Evolutionary conservation across 108 stramenopile species (phyloP).

Genomic region (Mediolabrus comicus): DNA sequence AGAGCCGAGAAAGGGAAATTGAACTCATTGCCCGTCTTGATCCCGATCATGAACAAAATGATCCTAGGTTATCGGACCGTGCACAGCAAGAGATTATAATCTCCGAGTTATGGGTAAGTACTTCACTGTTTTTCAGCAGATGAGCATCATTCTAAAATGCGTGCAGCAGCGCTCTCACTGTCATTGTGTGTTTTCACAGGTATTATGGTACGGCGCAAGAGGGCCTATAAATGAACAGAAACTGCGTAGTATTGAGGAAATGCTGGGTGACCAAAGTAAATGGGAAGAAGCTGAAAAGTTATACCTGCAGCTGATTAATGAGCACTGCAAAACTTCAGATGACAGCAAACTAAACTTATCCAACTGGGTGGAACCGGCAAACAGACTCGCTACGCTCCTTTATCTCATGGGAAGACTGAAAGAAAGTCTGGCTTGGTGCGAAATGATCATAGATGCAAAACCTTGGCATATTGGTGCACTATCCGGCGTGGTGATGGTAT

Average conservation of each 20-base stretch:
- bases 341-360: slow-evolving; percentile 25
- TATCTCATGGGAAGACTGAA: slow-evolving; percentile 58
- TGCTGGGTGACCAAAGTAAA: slow-evolving; percentile 30
- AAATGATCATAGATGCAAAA: slow-evolving; percentile 63
- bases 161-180: too few relatives aligned
- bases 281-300: slow-evolving; percentile 59
- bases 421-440: slow-evolving; percentile 56
- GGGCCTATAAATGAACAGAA: slow-evolving; percentile 26
- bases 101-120: slow-evolving; percentile 22
- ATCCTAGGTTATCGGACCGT: too few relatives aligned
- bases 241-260: slow-evolving; percentile 26
- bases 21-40: slow-evolving; percentile 21
- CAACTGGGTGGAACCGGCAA: slow-evolving; percentile 71
- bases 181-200: too few relatives aligned
- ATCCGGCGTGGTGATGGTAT: slow-evolving; percentile 70
- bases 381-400: slow-evolving; percentile 74
- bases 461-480: slow-evolving; percentile 87
- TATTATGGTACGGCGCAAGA: slow-evolving; percentile 39
- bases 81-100: slow-evolving; percentile 11
- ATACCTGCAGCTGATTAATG: slow-evolving; percentile 49
- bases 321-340: slow-evolving; percentile 41
- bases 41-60: slow-evolving; percentile 18
- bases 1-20: slow-evolving; percentile 16
- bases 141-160: too few relatives aligned
- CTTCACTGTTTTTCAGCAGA: too few relatives aligned